A percentile compares a stretch with the other conserved stretches of the same genome.
Evolutionary conservation across 106 monocot species (phyloP).

Genomic region (Posidonia australis): DNA sequence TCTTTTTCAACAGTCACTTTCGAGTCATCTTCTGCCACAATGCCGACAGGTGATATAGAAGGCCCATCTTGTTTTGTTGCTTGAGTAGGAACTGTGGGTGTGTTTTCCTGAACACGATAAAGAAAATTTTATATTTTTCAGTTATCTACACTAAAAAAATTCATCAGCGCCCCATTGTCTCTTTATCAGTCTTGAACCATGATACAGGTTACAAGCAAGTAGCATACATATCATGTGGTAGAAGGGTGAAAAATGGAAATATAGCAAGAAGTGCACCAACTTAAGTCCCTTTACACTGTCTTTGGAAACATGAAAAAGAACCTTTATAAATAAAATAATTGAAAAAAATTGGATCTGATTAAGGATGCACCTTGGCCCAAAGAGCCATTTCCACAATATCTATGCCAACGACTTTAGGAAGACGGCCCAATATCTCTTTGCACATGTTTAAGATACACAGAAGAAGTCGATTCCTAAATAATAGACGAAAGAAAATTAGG

Average conservation of each 20-base stretch:
- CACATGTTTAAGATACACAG: conserved; percentile 76
- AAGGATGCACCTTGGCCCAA: conserved; percentile 78
- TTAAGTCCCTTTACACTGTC: too few species aligned
- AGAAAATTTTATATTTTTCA: neutral
- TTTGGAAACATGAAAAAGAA: neutral
- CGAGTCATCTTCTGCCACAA: conserved; percentile 37
- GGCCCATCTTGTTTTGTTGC: conserved; percentile 41
- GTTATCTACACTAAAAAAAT: neutral
- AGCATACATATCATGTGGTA: too few species aligned
- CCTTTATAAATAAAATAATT: neutral
- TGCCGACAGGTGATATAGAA: conserved; percentile 14
- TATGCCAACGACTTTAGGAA: conserved; percentile 93
- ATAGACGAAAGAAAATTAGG: neutral
- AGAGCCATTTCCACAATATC: conserved; percentile 99
- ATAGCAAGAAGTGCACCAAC: too few species aligned
- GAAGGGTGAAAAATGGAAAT: too few species aligned
- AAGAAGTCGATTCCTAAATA: conserved; percentile 73
- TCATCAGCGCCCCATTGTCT: neutral
- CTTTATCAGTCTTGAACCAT: too few species aligned
- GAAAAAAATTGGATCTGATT: neutral
- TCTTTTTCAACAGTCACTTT: conserved; percentile 96
- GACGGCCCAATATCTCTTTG: conserved; percentile 69
- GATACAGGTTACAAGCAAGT: too few species aligned
- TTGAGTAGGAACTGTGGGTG: conserved; percentile 44
- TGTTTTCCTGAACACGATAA: conserved; percentile 57